Conservation (phyloP, 1,139 yeast genomes). For the Hemisphaericaspora subhashii region DNA sequence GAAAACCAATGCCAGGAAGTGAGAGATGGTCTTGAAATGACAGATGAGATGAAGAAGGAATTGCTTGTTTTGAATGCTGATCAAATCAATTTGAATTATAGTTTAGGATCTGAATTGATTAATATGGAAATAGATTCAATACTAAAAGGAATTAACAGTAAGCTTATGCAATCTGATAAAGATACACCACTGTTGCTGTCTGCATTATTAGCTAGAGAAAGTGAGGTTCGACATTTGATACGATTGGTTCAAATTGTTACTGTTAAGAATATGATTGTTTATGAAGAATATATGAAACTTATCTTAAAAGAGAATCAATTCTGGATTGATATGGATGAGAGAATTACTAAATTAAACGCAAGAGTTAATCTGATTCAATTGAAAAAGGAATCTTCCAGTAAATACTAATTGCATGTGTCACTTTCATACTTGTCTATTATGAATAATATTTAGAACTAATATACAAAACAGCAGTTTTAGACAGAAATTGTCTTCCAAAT, state of each 20-base stretch:
- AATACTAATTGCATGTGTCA: slow-evolving; percentile 1
- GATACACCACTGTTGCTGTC: not conserved
- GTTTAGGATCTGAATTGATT: slow-evolving; percentile 22
- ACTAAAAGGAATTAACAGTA: slow-evolving; percentile 21
- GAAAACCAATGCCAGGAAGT: not conserved
- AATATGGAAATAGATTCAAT: slow-evolving; percentile 22
- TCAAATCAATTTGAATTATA: slow-evolving; percentile 17
- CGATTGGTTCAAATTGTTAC: slow-evolving; percentile 22
- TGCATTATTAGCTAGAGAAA: slow-evolving; percentile 8
- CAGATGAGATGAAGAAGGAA: slow-evolving; percentile 19
- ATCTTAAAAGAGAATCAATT: slow-evolving; percentile 25
- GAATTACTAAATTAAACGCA: slow-evolving; percentile 14
- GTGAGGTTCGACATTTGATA: slow-evolving; percentile 18
- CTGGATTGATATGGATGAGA: slow-evolving; percentile 24
- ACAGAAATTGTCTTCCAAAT: slow-evolving; percentile 97
- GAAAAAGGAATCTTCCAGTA: not conserved
- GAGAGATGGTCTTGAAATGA: slow-evolving; percentile 3
- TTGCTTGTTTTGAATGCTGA: slow-evolving; percentile 20
- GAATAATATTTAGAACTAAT: not conserved
- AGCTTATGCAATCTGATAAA: slow-evolving; percentile 1
- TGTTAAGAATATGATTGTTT: slow-evolving; percentile 30
- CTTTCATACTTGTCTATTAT: slow-evolving; percentile 1
- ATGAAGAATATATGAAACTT: slow-evolving; percentile 26
- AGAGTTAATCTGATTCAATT: slow-evolving; percentile 12
- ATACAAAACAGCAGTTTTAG: slow-evolving; percentile 21